phyloP scores from a whole-genome alignment of 2,329 filamentous ascomycete genomes.

The Verticillium alfalfae region DNA sequence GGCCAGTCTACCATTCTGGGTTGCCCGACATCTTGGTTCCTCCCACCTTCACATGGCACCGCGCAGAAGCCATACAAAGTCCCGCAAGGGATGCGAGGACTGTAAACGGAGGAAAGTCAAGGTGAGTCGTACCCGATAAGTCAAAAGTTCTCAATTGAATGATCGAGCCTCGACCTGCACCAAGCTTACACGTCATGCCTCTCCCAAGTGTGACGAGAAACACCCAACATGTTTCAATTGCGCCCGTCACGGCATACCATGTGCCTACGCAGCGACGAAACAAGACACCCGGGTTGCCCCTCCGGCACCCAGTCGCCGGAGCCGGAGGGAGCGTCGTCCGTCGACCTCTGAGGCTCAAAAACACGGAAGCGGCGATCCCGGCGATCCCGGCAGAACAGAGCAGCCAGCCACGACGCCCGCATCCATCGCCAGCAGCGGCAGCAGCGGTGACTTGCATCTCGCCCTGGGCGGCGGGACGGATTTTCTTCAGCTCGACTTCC shows the following conservation, averaged over 20 bases:
- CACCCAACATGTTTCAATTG: constrained; percentile 24
- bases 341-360: background rate
- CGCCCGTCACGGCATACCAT: constrained; percentile 18
- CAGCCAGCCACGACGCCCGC: background rate
- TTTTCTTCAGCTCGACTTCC: background rate
- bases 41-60: background rate
- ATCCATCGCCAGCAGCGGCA: background rate
- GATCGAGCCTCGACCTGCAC: too few species aligned
- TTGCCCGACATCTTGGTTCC: background rate
- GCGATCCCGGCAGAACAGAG: background rate
- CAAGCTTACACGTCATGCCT: too few species aligned
- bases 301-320: background rate
- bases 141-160: too few species aligned
- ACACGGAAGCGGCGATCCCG: background rate
- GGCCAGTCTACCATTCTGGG: background rate
- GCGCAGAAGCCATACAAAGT: background rate
- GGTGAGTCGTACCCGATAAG: background rate
- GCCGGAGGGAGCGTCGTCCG: background rate
- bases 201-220: constrained; percentile 16
- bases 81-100: background rate
- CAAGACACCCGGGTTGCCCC: background rate
- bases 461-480: background rate
- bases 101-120: constrained; percentile 1
- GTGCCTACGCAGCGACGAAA: constrained; percentile 14
- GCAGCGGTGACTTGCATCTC: background rate